Evolutionary conservation across 495 filamentous ascomycete species (phyloP).

Genomic region (Neurospora sp.): DNA sequence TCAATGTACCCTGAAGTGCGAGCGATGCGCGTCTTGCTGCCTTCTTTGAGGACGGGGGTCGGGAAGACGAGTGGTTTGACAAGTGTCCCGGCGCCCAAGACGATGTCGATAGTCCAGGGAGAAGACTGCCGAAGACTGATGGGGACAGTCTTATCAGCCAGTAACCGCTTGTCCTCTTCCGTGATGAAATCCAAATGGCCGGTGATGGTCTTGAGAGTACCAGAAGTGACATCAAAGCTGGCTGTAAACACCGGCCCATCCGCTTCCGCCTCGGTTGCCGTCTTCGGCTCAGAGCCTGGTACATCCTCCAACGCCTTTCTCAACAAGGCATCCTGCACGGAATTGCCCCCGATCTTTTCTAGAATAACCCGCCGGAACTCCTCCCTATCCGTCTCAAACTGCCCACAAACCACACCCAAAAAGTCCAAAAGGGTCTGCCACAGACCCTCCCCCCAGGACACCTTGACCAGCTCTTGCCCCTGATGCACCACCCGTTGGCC

Average conservation of each 20-base stretch:
- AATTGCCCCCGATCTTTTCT: not conserved
- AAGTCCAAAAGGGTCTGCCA: not conserved
- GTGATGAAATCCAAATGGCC: slow-evolving; percentile 20
- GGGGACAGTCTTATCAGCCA: slow-evolving; percentile 16
- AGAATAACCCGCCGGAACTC: not conserved
- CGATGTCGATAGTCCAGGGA: slow-evolving; percentile 24
- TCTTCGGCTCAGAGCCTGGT: not conserved
- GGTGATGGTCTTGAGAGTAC: slow-evolving; percentile 13
- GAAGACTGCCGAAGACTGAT: slow-evolving; percentile 21
- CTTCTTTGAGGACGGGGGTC: slow-evolving; percentile 26
- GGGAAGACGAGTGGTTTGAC: slow-evolving; percentile 28
- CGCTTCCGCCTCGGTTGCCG: not conserved
- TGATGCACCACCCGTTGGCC: not conserved
- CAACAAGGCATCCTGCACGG: not conserved
- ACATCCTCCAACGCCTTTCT: slow-evolving; percentile 1
- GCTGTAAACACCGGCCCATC: slow-evolving; percentile 2
- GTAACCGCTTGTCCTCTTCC: slow-evolving; percentile 14
- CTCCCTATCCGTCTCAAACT: not conserved
- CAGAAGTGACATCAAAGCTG: not conserved
- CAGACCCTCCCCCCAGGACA: not conserved
- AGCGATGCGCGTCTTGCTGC: slow-evolving; percentile 31
- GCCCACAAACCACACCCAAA: not conserved
- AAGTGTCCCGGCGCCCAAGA: slow-evolving; percentile 9
- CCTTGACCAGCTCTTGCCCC: not conserved
- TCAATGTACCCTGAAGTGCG: slow-evolving; percentile 39